Base-by-base conservation (phyloP, 208 protist species). In the Acanthamoeba healyi region DNA sequence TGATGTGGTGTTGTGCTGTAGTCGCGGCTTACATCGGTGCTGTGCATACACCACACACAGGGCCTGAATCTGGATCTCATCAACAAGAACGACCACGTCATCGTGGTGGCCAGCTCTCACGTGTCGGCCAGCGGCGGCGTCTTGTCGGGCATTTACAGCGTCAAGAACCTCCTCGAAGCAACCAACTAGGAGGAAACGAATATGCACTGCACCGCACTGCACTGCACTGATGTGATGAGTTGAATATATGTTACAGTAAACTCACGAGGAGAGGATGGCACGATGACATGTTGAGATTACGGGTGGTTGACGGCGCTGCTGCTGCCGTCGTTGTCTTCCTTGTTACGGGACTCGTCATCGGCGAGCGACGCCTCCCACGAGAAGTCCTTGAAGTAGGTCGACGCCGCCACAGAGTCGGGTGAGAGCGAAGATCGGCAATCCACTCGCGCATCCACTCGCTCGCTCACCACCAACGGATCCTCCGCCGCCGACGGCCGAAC, bases 351-450 rank as follows among this genome's bases (percentile, higher is more conserved):
- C n/a, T n/a, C 49, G 10, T 54, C 49, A 54, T 6, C 6, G 49
- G 6, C 49, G 61, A 70, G n/a, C 26, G 61, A 70, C 14, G 61
- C 61, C 61, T 84, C 74, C 82, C 82, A 90, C 9, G 49, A 9
- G 67, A 90, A 90, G 34, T 90, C 82, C 49, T 54, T 67, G 56
- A 90, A 90, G 82, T 70, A 90, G 34, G 82, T 38, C 12, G 82
- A 90, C 6, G 56, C 82, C 82, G 29, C 51, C 82, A 90, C 29
- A 24, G 82, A 65, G 5, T 67, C 51, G 15, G 82, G 82, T 7
- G 82, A 90, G 15, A 44, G 82, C 82, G 51, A 44, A 6, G 51
- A 17, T 19, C 17, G 70, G 49, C 51, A 7, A 6, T 65, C 38
- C n/a, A 29, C n/a, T n/a, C n/a, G n/a, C n/a, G n/a, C 17, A 6